Percentiles rank a stretch among this genome's conserved stretches.
Evolutionary conservation across 2,329 filamentous ascomycete genomes (phyloP).

Genomic region (Remersonia thermophila): DNA sequence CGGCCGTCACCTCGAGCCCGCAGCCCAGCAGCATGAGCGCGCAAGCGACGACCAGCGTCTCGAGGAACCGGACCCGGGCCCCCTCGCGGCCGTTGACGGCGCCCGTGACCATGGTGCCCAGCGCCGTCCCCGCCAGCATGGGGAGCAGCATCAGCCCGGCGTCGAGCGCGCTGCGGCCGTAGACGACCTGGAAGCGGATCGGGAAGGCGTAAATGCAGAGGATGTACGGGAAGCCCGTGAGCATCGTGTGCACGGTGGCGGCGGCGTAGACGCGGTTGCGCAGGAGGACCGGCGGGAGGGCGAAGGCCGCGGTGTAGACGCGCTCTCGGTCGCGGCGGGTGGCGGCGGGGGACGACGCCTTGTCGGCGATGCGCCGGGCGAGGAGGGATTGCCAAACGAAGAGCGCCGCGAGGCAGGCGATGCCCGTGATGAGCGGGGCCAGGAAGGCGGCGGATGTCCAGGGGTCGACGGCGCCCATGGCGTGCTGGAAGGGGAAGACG

Average conservation of each 20-base stretch:
- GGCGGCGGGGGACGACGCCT: background rate
- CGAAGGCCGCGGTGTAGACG: slow-evolving; percentile 22
- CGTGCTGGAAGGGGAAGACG: slow-evolving; percentile 46
- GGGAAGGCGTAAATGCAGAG: slow-evolving; percentile 38
- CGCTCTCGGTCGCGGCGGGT: background rate
- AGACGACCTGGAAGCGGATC: slow-evolving; percentile 37
- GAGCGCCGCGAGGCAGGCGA: slow-evolving; percentile 24
- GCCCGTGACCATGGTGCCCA: slow-evolving; percentile 32
- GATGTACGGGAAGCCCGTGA: slow-evolving; percentile 39
- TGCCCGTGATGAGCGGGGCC: slow-evolving; percentile 28
- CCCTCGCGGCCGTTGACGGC: slow-evolving; percentile 29
- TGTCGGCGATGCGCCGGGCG: slow-evolving; percentile 13
- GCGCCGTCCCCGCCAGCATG: slow-evolving; percentile 36
- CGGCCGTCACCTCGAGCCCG: slow-evolving; percentile 32
- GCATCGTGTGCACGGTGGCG: slow-evolving; percentile 31
- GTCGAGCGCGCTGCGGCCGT: slow-evolving; percentile 31
- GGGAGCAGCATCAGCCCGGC: slow-evolving; percentile 41
- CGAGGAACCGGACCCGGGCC: slow-evolving; percentile 29
- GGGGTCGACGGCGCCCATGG: slow-evolving; percentile 19
- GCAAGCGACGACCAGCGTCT: slow-evolving; percentile 31
- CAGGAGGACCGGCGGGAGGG: slow-evolving; percentile 37
- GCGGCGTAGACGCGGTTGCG: slow-evolving; percentile 33
- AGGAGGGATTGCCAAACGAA: slow-evolving; percentile 29
- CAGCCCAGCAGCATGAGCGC: slow-evolving; percentile 34
- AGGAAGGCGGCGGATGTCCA: slow-evolving; percentile 34